phyloP scores from a whole-genome alignment of 108 stramenopile genomes.

The Mayamaea pseudoterrestris region DNA sequence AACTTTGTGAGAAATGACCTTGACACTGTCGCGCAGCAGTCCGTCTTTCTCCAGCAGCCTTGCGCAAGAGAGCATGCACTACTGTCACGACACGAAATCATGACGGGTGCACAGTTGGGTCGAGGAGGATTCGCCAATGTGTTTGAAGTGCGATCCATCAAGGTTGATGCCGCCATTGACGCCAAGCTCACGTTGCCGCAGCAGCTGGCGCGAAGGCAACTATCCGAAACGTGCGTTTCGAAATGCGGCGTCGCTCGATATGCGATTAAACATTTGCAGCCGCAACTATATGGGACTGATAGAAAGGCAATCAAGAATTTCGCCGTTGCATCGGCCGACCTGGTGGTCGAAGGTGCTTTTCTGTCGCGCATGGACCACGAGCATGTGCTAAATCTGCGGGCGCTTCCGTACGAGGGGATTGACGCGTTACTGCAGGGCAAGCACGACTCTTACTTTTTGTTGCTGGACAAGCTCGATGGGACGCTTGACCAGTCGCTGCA shows the following conservation, averaged over 20 bases:
- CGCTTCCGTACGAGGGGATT: slow-evolving; percentile 3
- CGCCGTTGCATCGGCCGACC: slow-evolving; percentile 12
- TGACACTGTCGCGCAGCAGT: too few species aligned
- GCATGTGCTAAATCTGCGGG: slow-evolving; percentile 24
- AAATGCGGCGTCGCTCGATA: neutral
- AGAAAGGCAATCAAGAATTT: neutral
- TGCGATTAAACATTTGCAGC: slow-evolving; percentile 18
- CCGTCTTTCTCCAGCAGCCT: too few species aligned
- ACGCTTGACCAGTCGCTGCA: slow-evolving; percentile 24
- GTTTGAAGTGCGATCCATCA: slow-evolving; percentile 20
- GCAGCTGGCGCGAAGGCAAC: neutral
- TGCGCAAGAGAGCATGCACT: too few species aligned
- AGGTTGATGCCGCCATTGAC: neutral
- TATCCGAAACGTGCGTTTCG: neutral
- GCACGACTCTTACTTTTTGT: slow-evolving; percentile 27
- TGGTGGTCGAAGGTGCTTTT: slow-evolving; percentile 13
- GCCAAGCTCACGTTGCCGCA: neutral
- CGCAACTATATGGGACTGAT: neutral
- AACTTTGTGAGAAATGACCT: too few species aligned
- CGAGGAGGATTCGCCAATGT: slow-evolving; percentile 56
- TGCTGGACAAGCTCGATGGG: slow-evolving; percentile 32
- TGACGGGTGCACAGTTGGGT: slow-evolving; percentile 42
- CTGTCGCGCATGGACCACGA: slow-evolving; percentile 19
- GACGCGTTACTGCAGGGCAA: neutral
- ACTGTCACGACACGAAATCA: slow-evolving; percentile 19